A percentile compares a stretch with the other conserved stretches of the same genome.
phyloP scores from a whole-genome alignment of 1,139 yeast species.

The Trichomonascaceae sp. region DNA sequence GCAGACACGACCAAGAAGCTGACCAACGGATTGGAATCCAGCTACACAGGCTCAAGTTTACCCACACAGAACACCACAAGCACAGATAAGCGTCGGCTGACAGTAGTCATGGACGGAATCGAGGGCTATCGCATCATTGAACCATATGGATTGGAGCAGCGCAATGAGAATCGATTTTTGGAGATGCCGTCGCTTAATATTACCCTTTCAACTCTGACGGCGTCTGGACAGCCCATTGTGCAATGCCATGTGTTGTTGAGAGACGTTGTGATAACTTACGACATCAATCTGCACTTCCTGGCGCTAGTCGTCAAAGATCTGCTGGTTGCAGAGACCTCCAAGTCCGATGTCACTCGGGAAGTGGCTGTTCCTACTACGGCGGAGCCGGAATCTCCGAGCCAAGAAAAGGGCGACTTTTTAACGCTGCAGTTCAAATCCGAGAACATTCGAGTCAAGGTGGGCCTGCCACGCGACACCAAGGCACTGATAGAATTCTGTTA shows the following conservation, averaged over 20 bases:
- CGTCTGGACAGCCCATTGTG: conserved; percentile 7
- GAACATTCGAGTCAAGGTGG: conserved; percentile 30
- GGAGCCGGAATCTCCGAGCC: not conserved
- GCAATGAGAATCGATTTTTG: conserved; percentile 13
- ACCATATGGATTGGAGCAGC: conserved; percentile 13
- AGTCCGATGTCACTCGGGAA: not conserved
- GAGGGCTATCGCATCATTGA: conserved; percentile 18
- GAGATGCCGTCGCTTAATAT: conserved; percentile 17
- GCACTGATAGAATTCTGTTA: conserved; percentile 38
- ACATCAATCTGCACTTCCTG: conserved; percentile 20
- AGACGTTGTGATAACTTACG: conserved; percentile 16
- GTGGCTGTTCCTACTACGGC: not conserved
- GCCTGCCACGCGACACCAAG: conserved; percentile 40
- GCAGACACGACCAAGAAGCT: conserved; percentile 4
- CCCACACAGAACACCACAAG: not conserved
- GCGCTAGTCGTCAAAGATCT: conserved; percentile 10
- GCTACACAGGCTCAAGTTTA: not conserved
- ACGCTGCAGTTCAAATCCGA: conserved; percentile 30
- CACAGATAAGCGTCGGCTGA: conserved; percentile 9
- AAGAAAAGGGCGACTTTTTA: conserved; percentile 13
- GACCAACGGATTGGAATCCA: not conserved
- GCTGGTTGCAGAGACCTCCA: conserved; percentile 3
- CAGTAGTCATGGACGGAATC: conserved; percentile 18
- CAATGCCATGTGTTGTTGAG: conserved; percentile 16
- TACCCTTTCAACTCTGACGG: conserved; percentile 11